These are phyloP conservation scores for Septoria linicola DNA, from an alignment of 2,329 filamentous ascomycete species.

Conservation along the genomic window DNA sequence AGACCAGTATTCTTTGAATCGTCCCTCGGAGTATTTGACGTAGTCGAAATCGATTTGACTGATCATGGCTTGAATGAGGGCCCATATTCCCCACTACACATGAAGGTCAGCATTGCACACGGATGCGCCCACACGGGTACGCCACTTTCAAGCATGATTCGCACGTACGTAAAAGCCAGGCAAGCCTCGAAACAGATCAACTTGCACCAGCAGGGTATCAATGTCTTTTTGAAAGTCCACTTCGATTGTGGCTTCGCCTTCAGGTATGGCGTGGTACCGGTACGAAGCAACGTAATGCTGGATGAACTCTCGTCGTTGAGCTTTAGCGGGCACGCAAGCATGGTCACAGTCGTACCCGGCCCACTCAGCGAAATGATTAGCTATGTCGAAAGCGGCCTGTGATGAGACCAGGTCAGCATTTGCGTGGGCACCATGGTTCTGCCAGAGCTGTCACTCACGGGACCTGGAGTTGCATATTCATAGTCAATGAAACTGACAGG, in stretches of 20 bases:
- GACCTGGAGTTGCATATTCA: conserved; percentile 92
- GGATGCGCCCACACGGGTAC: no score
- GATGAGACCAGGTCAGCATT: no score
- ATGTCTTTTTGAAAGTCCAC: conserved; percentile 59
- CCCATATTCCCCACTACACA: conserved; percentile 78
- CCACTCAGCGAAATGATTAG: conserved; percentile 99
- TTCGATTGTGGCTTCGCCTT: conserved; percentile 46
- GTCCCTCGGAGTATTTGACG: conserved; percentile 79
- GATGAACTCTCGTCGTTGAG: conserved; percentile 77
- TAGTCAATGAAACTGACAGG: conserved; percentile 90
- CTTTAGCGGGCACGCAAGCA: conserved; percentile 72
- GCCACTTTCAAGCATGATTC: no score
- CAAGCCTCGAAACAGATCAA: conserved; percentile 83
- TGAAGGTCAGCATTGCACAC: no score
- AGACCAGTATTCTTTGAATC: conserved; percentile 87
- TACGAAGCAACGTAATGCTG: conserved; percentile 79
- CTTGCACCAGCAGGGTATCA: conserved; percentile 70
- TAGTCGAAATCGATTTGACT: conserved; percentile 98
- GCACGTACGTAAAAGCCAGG: conserved; percentile 71
- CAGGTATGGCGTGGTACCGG: conserved; percentile 41
- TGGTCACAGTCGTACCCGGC: conserved; percentile 95
- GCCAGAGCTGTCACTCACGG: conserved; percentile 37
- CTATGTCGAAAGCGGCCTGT: conserved; percentile 83
- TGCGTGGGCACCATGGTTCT: no score
- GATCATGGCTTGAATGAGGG: conserved; percentile 88